These are phyloP conservation scores for Tricholoma flavovirens DNA, from an alignment of 768 basidiomycete species.

Conservation along the genomic window DNA sequence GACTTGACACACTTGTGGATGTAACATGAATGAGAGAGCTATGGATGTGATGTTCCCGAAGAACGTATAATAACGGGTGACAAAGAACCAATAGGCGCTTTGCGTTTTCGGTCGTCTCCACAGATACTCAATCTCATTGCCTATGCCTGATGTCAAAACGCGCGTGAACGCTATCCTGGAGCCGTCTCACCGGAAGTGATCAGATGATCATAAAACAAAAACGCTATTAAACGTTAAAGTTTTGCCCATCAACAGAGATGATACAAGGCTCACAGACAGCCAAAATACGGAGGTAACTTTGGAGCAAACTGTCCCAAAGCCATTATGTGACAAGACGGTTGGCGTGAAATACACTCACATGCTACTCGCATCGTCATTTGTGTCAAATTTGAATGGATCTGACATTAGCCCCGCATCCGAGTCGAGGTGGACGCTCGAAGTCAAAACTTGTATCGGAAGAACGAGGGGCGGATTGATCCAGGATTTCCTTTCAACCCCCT, in stretches of 20 bases:
- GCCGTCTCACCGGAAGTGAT: slow-evolving; percentile 27
- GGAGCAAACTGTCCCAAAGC: slow-evolving; percentile 15
- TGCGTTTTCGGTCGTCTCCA: slow-evolving; percentile 37
- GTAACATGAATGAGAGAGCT: slow-evolving; percentile 24
- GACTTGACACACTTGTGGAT: slow-evolving; percentile 15
- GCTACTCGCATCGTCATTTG: slow-evolving; percentile 4
- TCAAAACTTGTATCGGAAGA: too few relatives aligned
- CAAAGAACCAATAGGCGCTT: slow-evolving; percentile 40
- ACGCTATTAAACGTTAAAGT: slow-evolving; percentile 19
- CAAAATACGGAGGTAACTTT: slow-evolving; percentile 27
- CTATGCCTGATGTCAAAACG: slow-evolving; percentile 15
- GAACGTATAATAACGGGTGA: slow-evolving; percentile 45
- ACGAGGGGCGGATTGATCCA: neutral
- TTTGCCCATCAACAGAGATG: neutral
- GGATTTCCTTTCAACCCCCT: too few relatives aligned
- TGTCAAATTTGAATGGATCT: slow-evolving; percentile 8
- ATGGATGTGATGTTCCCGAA: slow-evolving; percentile 31
- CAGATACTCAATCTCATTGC: slow-evolving; percentile 35
- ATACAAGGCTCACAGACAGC: slow-evolving; percentile 26
- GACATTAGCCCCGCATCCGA: slow-evolving; percentile 8
- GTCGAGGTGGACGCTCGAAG: neutral
- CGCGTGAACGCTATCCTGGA: neutral
- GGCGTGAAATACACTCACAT: slow-evolving; percentile 4
- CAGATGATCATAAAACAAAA: slow-evolving; percentile 35
- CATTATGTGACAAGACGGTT: too few relatives aligned